Evolutionary conservation across 495 filamentous ascomycete genomes (phyloP), one percentile per base, ranked within the genome.

Genomic region (Hyaloscypha variabilis): DNA sequence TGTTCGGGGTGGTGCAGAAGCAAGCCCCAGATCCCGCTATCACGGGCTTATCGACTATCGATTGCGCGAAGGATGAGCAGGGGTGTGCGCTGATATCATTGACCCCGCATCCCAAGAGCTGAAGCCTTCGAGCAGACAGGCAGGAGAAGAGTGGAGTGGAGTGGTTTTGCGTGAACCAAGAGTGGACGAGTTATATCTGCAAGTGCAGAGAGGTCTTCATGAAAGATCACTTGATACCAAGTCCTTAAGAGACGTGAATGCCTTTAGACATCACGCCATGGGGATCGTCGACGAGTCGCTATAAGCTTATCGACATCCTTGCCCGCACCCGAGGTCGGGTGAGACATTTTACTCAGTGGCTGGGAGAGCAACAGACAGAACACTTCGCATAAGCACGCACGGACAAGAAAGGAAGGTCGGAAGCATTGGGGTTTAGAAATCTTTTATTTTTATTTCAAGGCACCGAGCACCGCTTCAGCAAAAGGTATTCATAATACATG

Each of bases 401-500:
- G 24, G 49, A 10, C 51, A 54, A 23, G 21, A 24, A 6, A 24
- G 51, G 51, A 14, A 46, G 39, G 39, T 8, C 11, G 19, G 19
- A 17, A 19, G 14, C 39, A 19, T 46, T 36, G 10, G 6, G 6
- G 10, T 46, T 17, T 19, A 46, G 39, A 17, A 17, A 17, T n/a
- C 17, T 17, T 46, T 46, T 46, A 46, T 46, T 46, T 46, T 46
- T 46, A 46, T 46, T 46, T 46, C 51, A 1, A 17, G 11, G 8
- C 26, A 10, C 51, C n/a, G 51, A 25, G 51, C 51, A 54, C 23
- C 51, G 26, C 51, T 54, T 54, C 51, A 54, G 26, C 51, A 24
- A 54, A 25, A 54, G n/a, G 57, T 64, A 67, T 26, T 70, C 64
- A 67, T 70, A 46, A 57, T 70, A 70, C 68, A 70, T 36, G 51